Conservation (phyloP, 352 stramenopile genomes). For the Aphanomyces cochlioides region DNA sequence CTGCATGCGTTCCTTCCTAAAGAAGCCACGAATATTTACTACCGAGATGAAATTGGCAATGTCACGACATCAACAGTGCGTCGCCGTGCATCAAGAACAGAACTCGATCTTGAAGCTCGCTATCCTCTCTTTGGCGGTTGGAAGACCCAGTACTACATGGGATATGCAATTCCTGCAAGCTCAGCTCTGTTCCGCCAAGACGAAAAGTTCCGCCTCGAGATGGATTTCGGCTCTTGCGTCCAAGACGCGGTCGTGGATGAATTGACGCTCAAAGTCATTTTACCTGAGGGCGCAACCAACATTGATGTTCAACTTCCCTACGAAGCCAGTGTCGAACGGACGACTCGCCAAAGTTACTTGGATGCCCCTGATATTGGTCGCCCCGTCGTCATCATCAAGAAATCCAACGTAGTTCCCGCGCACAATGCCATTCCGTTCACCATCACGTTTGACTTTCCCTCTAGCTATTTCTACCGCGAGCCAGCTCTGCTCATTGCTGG, state of each 20-base stretch:
- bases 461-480: slow-evolving; percentile 81
- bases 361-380: slow-evolving; percentile 76
- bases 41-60: slow-evolving; percentile 89
- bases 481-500: slow-evolving; percentile 77
- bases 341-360: slow-evolving; percentile 78
- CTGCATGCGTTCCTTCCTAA: slow-evolving; percentile 63
- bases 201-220: slow-evolving; percentile 74
- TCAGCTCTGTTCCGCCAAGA: slow-evolving; percentile 63
- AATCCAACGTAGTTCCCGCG: slow-evolving; percentile 77
- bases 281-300: slow-evolving; percentile 78
- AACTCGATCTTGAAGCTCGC: slow-evolving; percentile 77
- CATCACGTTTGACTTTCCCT: slow-evolving; percentile 82
- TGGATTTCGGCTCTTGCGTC: slow-evolving; percentile 82
- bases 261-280: slow-evolving; percentile 82
- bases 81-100: slow-evolving; percentile 44
- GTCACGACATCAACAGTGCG: slow-evolving; percentile 80
- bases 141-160: slow-evolving; percentile 87
- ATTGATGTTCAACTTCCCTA: slow-evolving; percentile 77
- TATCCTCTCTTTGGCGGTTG: slow-evolving; percentile 87
- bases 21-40: slow-evolving; percentile 85
- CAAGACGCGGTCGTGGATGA: slow-evolving; percentile 78
- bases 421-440: slow-evolving; percentile 78
- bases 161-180: slow-evolving; percentile 81
- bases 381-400: slow-evolving; percentile 74
- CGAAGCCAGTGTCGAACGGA: slow-evolving; percentile 52